phyloP scores from a whole-genome alignment of 1,284 basidiomycete genomes.

The Blastosporella zonata region DNA sequence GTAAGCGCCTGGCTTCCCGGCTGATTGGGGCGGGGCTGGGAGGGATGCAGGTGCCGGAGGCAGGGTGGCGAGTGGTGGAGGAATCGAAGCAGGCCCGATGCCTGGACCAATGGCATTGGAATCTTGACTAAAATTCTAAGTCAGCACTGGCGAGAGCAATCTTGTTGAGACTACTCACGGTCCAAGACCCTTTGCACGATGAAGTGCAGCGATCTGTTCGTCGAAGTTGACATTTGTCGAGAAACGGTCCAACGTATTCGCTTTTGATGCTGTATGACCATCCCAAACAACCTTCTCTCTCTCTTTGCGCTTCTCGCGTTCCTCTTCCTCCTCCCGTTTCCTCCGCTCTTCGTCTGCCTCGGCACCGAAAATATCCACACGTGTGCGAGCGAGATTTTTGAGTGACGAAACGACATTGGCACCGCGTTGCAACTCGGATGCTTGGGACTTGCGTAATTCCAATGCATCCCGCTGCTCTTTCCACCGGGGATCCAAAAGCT shows the following conservation, averaged over 20 bases:
- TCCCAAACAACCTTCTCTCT: slow-evolving; percentile 95
- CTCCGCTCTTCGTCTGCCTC: slow-evolving; percentile 86
- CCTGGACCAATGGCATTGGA: slow-evolving; percentile 76
- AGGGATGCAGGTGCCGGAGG: slow-evolving; percentile 66
- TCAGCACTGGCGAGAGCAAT: slow-evolving; percentile 11
- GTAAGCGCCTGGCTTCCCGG: slow-evolving; percentile 49
- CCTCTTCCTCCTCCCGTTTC: slow-evolving; percentile 83
- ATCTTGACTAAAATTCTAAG: slow-evolving; percentile 52
- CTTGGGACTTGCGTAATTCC: slow-evolving; percentile 87
- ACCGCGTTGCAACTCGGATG: slow-evolving; percentile 83
- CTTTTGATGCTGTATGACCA: slow-evolving; percentile 89
- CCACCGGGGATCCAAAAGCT: slow-evolving; percentile 96
- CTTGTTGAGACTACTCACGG: slow-evolving; percentile 50
- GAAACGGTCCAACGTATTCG: slow-evolving; percentile 85
- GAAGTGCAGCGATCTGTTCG: slow-evolving; percentile 92
- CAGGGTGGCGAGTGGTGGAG: slow-evolving; percentile 56
- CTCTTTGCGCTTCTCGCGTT: slow-evolving; percentile 73
- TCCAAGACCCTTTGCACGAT: slow-evolving; percentile 84
- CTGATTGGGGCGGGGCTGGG: slow-evolving; percentile 57
- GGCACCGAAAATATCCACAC: slow-evolving; percentile 93
- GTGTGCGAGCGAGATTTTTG: slow-evolving; percentile 84
- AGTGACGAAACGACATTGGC: slow-evolving; percentile 92
- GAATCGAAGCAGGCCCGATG: slow-evolving; percentile 74
- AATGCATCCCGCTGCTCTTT: slow-evolving; percentile 88
- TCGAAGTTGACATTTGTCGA: slow-evolving; percentile 89